These are phyloP conservation scores for Prunus fruticosa DNA, from an alignment of 306 rosid species.

Conservation along the genomic window DNA sequence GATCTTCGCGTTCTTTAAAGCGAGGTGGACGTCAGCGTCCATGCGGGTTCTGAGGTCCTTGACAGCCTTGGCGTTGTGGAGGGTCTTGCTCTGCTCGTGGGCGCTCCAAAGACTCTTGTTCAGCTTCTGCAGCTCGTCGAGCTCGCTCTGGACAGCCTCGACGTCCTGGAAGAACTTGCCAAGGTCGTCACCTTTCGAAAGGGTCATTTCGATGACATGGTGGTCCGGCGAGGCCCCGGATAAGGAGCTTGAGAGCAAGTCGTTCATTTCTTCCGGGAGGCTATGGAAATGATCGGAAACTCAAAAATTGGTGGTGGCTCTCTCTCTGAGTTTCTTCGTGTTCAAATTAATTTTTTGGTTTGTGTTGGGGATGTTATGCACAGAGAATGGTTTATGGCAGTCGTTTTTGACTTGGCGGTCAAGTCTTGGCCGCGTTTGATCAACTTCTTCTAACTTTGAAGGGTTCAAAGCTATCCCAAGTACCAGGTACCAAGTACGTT, in stretches of 20 bases:
- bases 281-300: neutral
- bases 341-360: neutral
- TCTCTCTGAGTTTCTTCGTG: neutral
- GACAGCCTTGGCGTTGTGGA: conserved; percentile 74
- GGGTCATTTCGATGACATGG: conserved; percentile 76
- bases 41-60: conserved; percentile 75
- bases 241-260: conserved; percentile 69
- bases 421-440: neutral
- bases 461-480: neutral
- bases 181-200: conserved; percentile 31
- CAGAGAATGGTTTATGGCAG: conserved; percentile 1
- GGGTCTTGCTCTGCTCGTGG: conserved; percentile 73
- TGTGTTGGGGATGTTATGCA: conserved; percentile 3
- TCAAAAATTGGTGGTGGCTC: neutral
- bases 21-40: conserved; percentile 69
- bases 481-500: neutral
- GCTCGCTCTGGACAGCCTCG: conserved; percentile 71
- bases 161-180: conserved; percentile 81
- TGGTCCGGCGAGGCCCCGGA: too few species aligned
- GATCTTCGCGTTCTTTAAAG: conserved; percentile 80
- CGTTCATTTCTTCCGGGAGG: conserved; percentile 46
- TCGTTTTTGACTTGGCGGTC: conserved; percentile 6
- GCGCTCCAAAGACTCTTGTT: conserved; percentile 37
- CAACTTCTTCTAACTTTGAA: conserved; percentile 6
- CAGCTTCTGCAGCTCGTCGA: conserved; percentile 59